Base-by-base conservation (phyloP, 176 grass and related monocot genomes). In the Lolium multiflorum region DNA sequence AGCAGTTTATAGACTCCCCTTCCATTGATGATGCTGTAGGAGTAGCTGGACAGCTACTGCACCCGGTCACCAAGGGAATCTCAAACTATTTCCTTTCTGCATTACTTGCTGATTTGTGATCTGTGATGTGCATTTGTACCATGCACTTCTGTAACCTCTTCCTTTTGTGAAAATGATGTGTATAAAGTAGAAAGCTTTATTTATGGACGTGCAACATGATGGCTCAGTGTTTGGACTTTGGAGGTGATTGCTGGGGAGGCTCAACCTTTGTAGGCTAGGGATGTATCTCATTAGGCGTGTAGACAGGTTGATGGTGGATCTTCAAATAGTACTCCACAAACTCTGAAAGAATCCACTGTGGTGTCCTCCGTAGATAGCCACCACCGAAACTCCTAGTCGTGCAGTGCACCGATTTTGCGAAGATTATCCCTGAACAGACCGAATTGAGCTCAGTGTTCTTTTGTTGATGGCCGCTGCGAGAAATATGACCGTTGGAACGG, bases 201-300 rank as follows among this genome's bases (percentile, higher is more conserved):
- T 74, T 31, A 35, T 75, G 75, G 59, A 35, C 39, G 28, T 78
- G 66, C 64, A 80, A 83, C 66, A 51, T 83, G 89, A 87, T 87
- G 24, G 79, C 65, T 87, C 84, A 79, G 55, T 87, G 89, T 74
- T 80, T 80, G 84, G 84, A 58, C 84, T 74, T 80, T 80, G 84
- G 84, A 58, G 44, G 78, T 79, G 73, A 60, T 83, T 87, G 25
- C 26, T 80, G 58, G 74, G 56, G 66, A 25, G 65, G 37, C 20
- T 47, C 31, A 65, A 11, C 38, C 77, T 39, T 11, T 83, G 20
- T 17, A 88, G 51, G 79, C 15, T 60, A 67, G 26, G 79, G 46
- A 38, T 39, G 74, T 31, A 83, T 83, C 63, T 59, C 70, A 81
- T 82, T 58, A 76, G 82, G 68, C 21, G 82, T 2, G 9, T 82